phyloP scores from a whole-genome alignment of 1,284 basidiomycete genomes.

The Gymnopus androsaceus region DNA sequence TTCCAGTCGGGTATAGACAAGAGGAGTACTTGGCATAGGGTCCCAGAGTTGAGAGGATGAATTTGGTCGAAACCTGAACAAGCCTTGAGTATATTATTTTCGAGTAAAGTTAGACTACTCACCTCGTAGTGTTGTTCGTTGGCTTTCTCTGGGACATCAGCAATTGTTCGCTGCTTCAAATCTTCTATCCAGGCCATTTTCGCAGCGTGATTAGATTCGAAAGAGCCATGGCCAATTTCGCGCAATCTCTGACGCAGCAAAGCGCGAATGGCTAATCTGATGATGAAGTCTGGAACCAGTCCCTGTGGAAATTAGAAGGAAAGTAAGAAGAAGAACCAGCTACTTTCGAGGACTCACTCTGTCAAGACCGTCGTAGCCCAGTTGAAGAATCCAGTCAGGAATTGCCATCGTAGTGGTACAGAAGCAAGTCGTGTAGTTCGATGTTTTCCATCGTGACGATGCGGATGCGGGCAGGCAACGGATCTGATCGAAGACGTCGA shows the following conservation, averaged over 20 bases:
- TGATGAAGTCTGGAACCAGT: slow-evolving; percentile 61
- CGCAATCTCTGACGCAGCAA: slow-evolving; percentile 62
- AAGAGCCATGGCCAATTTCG: slow-evolving; percentile 62
- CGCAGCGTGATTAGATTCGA: slow-evolving; percentile 62
- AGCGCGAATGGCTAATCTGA: slow-evolving; percentile 62
- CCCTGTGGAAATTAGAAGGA: slow-evolving; percentile 39
- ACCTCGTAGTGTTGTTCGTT: slow-evolving; percentile 84
- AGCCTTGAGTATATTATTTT: background rate
- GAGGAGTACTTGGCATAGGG: slow-evolving; percentile 46
- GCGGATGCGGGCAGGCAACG: no score
- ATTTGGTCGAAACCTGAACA: slow-evolving; percentile 61
- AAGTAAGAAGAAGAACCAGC: slow-evolving; percentile 16
- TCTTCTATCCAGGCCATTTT: slow-evolving; percentile 66
- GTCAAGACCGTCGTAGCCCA: slow-evolving; percentile 38
- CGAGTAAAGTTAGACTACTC: slow-evolving; percentile 13
- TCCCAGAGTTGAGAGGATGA: slow-evolving; percentile 46
- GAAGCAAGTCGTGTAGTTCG: background rate
- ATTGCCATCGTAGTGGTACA: background rate
- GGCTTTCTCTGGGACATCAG: slow-evolving; percentile 69
- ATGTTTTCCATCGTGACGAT: background rate
- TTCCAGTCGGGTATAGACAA: slow-evolving; percentile 71
- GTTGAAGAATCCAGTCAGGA: slow-evolving; percentile 18
- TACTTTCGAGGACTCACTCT: slow-evolving; percentile 23
- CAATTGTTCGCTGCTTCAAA: slow-evolving; percentile 58
- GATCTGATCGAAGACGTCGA: no score